These are phyloP conservation scores for Cytidiella melzeri DNA, from an alignment of 768 basidiomycete genomes.

Conservation along the genomic window DNA sequence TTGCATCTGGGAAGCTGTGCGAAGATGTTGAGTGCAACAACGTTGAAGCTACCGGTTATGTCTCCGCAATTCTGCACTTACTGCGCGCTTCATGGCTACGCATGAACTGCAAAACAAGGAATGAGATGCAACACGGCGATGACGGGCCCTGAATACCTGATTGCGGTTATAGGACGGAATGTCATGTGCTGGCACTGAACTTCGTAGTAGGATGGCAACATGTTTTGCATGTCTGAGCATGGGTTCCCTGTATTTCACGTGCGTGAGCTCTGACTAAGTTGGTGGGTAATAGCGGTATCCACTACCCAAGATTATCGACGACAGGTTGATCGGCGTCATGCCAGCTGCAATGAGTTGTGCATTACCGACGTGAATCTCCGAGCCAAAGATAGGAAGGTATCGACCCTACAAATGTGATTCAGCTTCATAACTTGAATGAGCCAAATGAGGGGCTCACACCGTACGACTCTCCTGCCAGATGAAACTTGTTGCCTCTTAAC, in stretches of 20 bases:
- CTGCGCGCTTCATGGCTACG: conserved; percentile 38
- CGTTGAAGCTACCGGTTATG: no score
- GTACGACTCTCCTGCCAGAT: conserved; percentile 39
- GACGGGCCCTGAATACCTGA: no score
- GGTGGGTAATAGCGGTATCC: conserved; percentile 1
- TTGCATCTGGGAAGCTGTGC: conserved; percentile 39
- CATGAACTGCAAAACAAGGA: conserved; percentile 31
- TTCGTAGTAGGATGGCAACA: conserved; percentile 41
- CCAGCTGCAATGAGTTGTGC: conserved; percentile 35
- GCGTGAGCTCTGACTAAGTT: not conserved
- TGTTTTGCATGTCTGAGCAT: conserved; percentile 32
- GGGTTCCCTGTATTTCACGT: conserved; percentile 40
- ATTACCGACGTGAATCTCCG: conserved; percentile 45
- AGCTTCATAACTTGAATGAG: no score
- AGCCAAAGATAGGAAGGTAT: conserved; percentile 47
- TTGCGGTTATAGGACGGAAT: conserved; percentile 40
- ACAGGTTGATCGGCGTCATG: conserved; percentile 42
- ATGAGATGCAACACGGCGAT: no score
- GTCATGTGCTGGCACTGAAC: conserved; percentile 44
- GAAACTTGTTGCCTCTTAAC: conserved; percentile 51
- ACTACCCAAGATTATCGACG: conserved; percentile 47
- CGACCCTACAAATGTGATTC: conserved; percentile 37
- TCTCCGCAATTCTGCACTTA: no score
- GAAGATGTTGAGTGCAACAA: not conserved
- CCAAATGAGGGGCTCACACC: conserved; percentile 28